phyloP scores from a whole-genome alignment of 1,284 basidiomycete species.

The Ustilago sp. region DNA sequence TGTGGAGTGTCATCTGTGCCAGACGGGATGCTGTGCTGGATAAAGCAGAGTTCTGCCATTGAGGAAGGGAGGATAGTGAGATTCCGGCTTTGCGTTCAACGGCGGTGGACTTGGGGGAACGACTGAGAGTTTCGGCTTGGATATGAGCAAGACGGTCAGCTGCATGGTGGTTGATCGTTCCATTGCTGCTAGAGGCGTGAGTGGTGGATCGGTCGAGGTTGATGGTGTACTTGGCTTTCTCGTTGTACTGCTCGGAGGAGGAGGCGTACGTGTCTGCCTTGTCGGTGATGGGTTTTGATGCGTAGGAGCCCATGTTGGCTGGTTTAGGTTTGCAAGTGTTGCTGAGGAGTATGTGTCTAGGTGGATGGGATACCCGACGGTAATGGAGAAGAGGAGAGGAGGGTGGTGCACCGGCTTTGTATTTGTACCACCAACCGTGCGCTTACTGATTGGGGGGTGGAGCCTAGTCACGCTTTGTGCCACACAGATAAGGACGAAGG shows the following conservation, averaged over 20 bases:
- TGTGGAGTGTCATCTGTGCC: constrained; percentile 82
- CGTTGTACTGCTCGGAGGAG: constrained; percentile 23
- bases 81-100: constrained; percentile 21
- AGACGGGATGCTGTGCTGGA: constrained; percentile 76
- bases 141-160: constrained; percentile 54
- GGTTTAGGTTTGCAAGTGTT: neutral
- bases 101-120: constrained; percentile 4
- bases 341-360: neutral
- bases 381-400: neutral
- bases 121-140: constrained; percentile 46
- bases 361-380: neutral
- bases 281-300: constrained; percentile 39
- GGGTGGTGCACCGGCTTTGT: neutral
- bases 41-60: constrained; percentile 50
- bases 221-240: constrained; percentile 34
- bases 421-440: constrained; percentile 9
- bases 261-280: constrained; percentile 9
- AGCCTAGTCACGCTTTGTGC: constrained; percentile 16
- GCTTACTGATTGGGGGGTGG: neutral
- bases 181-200: constrained; percentile 10
- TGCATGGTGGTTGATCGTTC: constrained; percentile 44
- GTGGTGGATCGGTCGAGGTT: constrained; percentile 17
- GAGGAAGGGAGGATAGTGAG: constrained; percentile 37
- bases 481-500: constrained; percentile 4
- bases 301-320: constrained; percentile 31